Percentiles rank a stretch among this genome's conserved stretches.
These are phyloP conservation scores for Prunus mume DNA, from an alignment of 306 rosid species.

Conservation along the genomic window DNA sequence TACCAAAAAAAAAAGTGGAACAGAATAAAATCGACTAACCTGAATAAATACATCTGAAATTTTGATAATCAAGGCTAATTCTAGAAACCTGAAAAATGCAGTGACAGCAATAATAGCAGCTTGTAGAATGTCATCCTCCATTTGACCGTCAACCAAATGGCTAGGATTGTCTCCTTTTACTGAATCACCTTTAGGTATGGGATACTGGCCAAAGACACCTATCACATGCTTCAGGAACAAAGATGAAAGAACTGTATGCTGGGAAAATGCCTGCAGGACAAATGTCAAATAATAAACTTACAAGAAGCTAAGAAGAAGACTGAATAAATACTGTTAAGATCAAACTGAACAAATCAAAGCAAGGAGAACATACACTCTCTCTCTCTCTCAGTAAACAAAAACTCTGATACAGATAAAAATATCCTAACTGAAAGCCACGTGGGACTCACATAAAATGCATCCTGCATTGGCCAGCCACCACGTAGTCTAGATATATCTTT, in stretches of 20 bases:
- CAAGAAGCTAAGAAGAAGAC: neutral
- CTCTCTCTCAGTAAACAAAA: neutral
- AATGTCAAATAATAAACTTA: neutral
- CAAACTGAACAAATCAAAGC: neutral
- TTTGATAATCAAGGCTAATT: conserved; percentile 6
- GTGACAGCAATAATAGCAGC: conserved; percentile 90
- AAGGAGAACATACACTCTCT: neutral
- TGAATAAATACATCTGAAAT: conserved; percentile 16
- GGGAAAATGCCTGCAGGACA: conserved; percentile 80
- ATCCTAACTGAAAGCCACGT: conserved; percentile 18
- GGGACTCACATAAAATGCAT: conserved; percentile 84
- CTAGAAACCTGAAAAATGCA: conserved; percentile 80
- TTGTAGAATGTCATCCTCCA: conserved; percentile 68
- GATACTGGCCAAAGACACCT: conserved; percentile 67
- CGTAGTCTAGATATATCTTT: conserved; percentile 92
- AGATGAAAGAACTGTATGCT: conserved; percentile 71
- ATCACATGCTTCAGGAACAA: conserved; percentile 86
- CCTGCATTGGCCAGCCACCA: conserved; percentile 99
- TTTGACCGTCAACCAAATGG: conserved; percentile 51
- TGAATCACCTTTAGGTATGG: conserved; percentile 50
- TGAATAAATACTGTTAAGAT: neutral
- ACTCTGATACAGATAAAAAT: neutral
- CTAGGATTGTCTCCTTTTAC: conserved; percentile 53
- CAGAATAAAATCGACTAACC: conserved; percentile 21
- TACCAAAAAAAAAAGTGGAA: conserved; percentile 43